Conservation (phyloP, 257 asterid species). For the Capsicum rhomboideum region DNA sequence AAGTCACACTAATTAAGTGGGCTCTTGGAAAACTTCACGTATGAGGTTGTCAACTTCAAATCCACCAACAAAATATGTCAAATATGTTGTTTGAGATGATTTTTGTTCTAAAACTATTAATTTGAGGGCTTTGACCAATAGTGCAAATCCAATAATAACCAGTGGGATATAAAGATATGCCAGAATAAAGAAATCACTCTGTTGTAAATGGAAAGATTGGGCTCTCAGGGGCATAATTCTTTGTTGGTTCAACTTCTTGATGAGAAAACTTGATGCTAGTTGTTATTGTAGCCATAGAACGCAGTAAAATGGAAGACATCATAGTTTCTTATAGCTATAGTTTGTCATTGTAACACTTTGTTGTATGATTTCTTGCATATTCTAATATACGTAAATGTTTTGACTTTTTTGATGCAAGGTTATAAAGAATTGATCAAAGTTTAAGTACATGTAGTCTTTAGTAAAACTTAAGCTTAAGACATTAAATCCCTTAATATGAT, state of each 20-base stretch:
- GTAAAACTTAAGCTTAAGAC: too few species aligned
- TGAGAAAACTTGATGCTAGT: background rate
- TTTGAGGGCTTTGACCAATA: too few species aligned
- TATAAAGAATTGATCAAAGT: too few species aligned
- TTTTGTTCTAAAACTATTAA: background rate
- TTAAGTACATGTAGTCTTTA: too few species aligned
- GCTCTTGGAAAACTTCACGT: background rate
- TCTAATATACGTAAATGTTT: too few species aligned
- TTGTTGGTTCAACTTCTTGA: background rate
- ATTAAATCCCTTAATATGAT: too few species aligned
- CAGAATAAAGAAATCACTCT: background rate
- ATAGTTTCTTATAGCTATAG: background rate
- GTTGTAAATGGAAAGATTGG: background rate
- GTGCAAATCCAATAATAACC: background rate
- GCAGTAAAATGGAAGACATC: background rate
- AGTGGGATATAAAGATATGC: background rate
- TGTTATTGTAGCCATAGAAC: background rate
- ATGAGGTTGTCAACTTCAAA: background rate
- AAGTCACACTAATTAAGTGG: background rate
- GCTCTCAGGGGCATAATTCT: background rate
- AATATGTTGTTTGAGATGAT: background rate
- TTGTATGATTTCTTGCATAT: too few species aligned
- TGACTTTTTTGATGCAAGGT: too few species aligned
- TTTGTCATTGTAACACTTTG: too few species aligned
- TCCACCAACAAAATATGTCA: background rate